Evolutionary conservation across 495 filamentous ascomycete genomes (phyloP).

Genomic region (Penicillium salamii): DNA sequence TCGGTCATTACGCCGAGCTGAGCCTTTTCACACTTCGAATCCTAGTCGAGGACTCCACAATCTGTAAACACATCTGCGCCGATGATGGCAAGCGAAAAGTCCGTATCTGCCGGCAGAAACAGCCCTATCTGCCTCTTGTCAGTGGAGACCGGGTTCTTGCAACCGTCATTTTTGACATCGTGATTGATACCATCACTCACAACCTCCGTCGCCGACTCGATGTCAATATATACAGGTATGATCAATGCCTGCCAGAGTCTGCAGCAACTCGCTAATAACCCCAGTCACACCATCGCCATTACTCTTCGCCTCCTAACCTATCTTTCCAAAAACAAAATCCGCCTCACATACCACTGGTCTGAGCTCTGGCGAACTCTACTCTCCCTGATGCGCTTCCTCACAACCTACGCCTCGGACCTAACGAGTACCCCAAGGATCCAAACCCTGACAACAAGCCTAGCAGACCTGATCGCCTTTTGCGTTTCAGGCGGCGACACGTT

Average conservation of each 20-base stretch:
- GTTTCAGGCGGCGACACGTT: conserved; percentile 89
- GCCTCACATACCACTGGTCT: conserved; percentile 88
- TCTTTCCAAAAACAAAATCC: conserved; percentile 72
- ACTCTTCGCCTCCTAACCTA: conserved; percentile 79
- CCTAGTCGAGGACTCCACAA: conserved; percentile 77
- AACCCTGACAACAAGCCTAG: conserved; percentile 49
- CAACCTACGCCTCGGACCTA: conserved; percentile 76
- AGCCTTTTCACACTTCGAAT: conserved; percentile 81
- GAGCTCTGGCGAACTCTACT: conserved; percentile 90
- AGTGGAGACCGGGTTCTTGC: conserved; percentile 67
- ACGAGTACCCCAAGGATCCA: conserved; percentile 60
- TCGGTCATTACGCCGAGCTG: conserved; percentile 77
- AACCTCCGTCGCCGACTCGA: conserved; percentile 85
- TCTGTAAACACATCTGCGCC: conserved; percentile 83
- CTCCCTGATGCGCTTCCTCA: conserved; percentile 86
- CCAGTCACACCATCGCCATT: conserved; percentile 61
- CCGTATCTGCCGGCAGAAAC: conserved; percentile 84
- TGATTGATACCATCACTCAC: conserved; percentile 90
- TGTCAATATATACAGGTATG: conserved; percentile 72
- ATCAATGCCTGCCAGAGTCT: not conserved
- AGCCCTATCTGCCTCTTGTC: conserved; percentile 79
- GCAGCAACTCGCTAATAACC: not conserved
- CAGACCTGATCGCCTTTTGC: conserved; percentile 81
- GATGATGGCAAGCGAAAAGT: conserved; percentile 74
- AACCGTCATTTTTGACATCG: conserved; percentile 74